Percentiles rank a stretch among this genome's conserved stretches.
Conservation (phyloP, 2,329 filamentous ascomycete species). For the Didymella exigua region DNA sequence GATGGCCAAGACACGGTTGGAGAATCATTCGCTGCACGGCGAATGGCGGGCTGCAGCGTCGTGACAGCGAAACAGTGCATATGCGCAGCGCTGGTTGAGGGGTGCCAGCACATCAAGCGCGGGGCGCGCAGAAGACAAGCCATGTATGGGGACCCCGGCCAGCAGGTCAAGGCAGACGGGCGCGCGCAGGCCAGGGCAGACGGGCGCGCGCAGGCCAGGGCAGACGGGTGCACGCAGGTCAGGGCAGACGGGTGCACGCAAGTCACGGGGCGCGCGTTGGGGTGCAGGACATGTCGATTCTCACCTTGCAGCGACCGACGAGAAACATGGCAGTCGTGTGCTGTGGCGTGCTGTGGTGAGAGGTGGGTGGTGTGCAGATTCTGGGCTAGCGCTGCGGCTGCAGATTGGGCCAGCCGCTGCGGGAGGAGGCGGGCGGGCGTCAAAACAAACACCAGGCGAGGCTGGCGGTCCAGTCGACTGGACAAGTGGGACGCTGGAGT, state of each 20-base stretch:
- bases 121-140: not conserved
- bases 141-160: not conserved
- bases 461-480: not conserved
- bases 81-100: slow-evolving; percentile 30
- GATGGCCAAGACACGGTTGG: too few relatives aligned
- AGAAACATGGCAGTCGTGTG: not conserved
- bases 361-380: slow-evolving; percentile 11
- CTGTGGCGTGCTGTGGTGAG: slow-evolving; percentile 1
- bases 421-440: slow-evolving; percentile 11
- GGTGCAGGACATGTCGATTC: not conserved
- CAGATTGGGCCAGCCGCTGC: slow-evolving; percentile 22
- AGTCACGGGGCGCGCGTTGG: slow-evolving; percentile 15
- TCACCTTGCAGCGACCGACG: not conserved
- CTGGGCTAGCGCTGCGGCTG: not conserved
- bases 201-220: slow-evolving; percentile 29
- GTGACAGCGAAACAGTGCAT: slow-evolving; percentile 38
- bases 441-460: slow-evolving; percentile 3
- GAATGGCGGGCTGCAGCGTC: slow-evolving; percentile 1
- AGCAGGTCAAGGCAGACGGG: slow-evolving; percentile 30
- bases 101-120: slow-evolving; percentile 42
- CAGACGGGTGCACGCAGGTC: not conserved
- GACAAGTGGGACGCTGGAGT: too few relatives aligned
- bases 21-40: too few relatives aligned
- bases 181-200: slow-evolving; percentile 29
- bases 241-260: not conserved